Percentiles rank a stretch among this genome's conserved stretches.
Conservation (phyloP, 768 basidiomycete species). For the Hortiboletus flavorubellus region DNA sequence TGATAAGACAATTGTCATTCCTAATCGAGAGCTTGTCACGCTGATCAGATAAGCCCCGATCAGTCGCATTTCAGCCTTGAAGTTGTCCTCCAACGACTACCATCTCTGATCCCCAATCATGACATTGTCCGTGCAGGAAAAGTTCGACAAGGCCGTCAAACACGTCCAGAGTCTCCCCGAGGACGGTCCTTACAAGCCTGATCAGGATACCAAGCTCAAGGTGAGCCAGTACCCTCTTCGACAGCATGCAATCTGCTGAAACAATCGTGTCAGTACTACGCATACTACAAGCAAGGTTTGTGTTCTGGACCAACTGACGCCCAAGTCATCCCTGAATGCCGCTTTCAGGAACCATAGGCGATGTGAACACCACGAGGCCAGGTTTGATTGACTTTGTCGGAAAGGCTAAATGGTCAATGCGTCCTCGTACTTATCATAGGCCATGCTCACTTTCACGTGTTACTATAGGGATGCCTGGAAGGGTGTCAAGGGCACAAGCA, state of each 20-base stretch:
- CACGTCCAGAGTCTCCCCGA: conserved; percentile 71
- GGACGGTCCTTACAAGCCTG: conserved; percentile 68
- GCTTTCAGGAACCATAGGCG: conserved; percentile 65
- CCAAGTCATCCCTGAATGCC: not conserved
- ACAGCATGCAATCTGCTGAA: conserved; percentile 9
- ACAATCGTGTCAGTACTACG: conserved; percentile 73
- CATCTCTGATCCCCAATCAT: conserved; percentile 38
- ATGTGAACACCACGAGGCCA: conserved; percentile 60
- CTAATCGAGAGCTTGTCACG: conserved; percentile 8
- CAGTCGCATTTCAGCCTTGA: not conserved
- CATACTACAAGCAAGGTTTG: conserved; percentile 88
- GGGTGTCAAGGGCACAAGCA: conserved; percentile 60
- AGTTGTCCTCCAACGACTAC: not conserved
- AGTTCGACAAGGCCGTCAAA: conserved; percentile 73
- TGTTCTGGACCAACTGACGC: not conserved
- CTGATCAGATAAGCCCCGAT: conserved; percentile 20
- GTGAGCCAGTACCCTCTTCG: conserved; percentile 45
- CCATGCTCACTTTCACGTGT: not conserved
- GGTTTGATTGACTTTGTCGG: conserved; percentile 83
- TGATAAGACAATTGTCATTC: conserved; percentile 8
- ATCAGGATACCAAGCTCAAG: conserved; percentile 69
- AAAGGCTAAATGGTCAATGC: conserved; percentile 81
- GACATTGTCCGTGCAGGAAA: conserved; percentile 43
- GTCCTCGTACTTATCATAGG: not conserved
- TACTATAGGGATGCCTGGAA: conserved; percentile 82